Conservation (phyloP, 179 eudicot genomes). For the Camellia oleifera region DNA sequence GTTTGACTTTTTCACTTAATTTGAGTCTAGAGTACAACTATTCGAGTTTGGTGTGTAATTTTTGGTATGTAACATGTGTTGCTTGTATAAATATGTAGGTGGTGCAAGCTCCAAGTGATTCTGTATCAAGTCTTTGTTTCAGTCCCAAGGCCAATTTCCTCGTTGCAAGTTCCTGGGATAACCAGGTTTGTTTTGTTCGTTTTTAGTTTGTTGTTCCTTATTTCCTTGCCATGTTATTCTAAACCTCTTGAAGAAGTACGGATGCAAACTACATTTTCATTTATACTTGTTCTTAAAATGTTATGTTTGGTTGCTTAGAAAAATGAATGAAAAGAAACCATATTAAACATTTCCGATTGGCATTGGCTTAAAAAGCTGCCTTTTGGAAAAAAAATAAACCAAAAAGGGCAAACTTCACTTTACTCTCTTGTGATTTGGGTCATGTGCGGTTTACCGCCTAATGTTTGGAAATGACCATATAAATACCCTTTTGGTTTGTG, state of each 20-base stretch:
- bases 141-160: conserved; percentile 87
- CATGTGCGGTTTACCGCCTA: no score
- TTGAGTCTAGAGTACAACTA: neutral
- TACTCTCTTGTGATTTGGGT: no score
- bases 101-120: conserved; percentile 64
- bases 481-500: no score
- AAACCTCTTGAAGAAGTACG: neutral
- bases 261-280: neutral
- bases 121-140: conserved; percentile 73
- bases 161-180: conserved; percentile 93
- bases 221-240: neutral
- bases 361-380: no score
- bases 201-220: conserved; percentile 3
- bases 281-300: neutral
- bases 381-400: no score
- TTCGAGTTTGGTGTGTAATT: neutral
- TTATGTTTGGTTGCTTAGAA: neutral
- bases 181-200: conserved; percentile 53
- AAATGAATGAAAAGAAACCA: neutral
- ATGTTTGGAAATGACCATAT: no score
- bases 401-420: no score
- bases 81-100: conserved; percentile 36
- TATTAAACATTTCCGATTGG: neutral
- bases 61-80: neutral
- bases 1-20: neutral